phyloP scores from a whole-genome alignment of 1,284 basidiomycete species.

The Pseudozyma thailandica region DNA sequence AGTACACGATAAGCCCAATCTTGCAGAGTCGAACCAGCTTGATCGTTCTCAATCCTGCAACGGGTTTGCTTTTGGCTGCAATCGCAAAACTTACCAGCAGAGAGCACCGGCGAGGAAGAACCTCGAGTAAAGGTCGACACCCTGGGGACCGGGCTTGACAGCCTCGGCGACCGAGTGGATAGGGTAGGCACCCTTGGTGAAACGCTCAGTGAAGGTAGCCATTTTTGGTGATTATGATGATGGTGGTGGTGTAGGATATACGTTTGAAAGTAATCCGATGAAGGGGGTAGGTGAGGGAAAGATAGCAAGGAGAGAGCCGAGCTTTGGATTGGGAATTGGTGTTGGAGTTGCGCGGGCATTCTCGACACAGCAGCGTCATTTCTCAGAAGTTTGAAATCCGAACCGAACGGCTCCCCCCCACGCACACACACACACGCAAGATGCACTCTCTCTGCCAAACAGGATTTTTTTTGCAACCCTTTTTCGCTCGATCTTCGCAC shows the following conservation, averaged over 20 bases:
- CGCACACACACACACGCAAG: not conserved
- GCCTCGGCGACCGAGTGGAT: slow-evolving; percentile 58
- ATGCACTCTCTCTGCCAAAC: not conserved
- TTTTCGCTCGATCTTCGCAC: not conserved
- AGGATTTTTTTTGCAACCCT: no score
- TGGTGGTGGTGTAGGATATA: slow-evolving; percentile 5
- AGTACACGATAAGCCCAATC: not conserved
- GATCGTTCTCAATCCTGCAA: no score
- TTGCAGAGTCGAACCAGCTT: not conserved
- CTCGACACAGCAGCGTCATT: not conserved
- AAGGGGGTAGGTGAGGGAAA: slow-evolving; percentile 1
- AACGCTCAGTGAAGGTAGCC: slow-evolving; percentile 52
- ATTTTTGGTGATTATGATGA: slow-evolving; percentile 19
- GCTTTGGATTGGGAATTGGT: not conserved
- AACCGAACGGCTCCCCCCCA: no score
- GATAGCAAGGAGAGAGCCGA: not conserved
- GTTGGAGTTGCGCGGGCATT: no score
- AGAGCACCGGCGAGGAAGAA: slow-evolving; percentile 84
- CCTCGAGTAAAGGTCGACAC: slow-evolving; percentile 69
- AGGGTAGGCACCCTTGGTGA: slow-evolving; percentile 60
- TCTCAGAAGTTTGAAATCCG: no score
- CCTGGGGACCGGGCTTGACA: slow-evolving; percentile 54
- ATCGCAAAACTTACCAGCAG: slow-evolving; percentile 72
- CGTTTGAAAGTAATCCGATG: no score
- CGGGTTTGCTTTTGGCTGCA: not conserved